Evolutionary conservation across 2,329 filamentous ascomycete species (phyloP), one percentile per base, ranked within the genome.

Genomic region (Colletotrichum karsti): DNA sequence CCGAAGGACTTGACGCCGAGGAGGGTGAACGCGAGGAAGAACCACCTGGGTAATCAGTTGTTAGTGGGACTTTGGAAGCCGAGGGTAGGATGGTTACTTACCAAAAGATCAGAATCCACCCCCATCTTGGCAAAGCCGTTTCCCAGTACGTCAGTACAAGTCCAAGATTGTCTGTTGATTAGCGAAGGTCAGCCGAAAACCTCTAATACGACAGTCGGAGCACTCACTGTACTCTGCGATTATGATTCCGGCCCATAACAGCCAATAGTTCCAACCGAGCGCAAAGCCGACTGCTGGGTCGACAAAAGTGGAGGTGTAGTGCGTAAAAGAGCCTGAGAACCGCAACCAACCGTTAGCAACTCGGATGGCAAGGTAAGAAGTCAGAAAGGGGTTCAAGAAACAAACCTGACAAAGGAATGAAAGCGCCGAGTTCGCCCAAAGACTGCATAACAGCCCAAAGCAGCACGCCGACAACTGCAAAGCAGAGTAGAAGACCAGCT

Each of bases 181-280:
- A 1, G 20, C 1, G 0, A 12, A 18, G 5, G 2, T 55, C 5
- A 55, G 51, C 18, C n/a, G n/a, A n/a, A n/a, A n/a, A n/a, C n/a
- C n/a, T n/a, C n/a, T n/a, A n/a, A n/a, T n/a, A n/a, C 7, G 9
- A 30, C 9, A 33, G 15, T 6, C 1, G 13, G 5, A 39, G 33
- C 6, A 12, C 35, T 0, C 24, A 55, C 51, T 55, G 35, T 55
- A 55, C 28, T 55, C 53, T 9, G 35, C 53, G 5, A 55, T 55
- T 2, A 55, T 55, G 0, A 55, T 55, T 18, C 53, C 53, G 10
- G 59, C 50, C 48, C 48, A 62, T 18, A 62, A 48, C 0, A 91
- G 90, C 88, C 88, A 91, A 74, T 88, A 88, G 69, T 88, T 88
- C 86, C 85, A 88, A 0, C 85, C 87, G 33, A 87, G 74, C 3